Percentiles rank a stretch among this genome's conserved stretches.
These are phyloP conservation scores for Pseudevernia furfuracea DNA, from an alignment of 495 filamentous ascomycete genomes.

Conservation along the genomic window DNA sequence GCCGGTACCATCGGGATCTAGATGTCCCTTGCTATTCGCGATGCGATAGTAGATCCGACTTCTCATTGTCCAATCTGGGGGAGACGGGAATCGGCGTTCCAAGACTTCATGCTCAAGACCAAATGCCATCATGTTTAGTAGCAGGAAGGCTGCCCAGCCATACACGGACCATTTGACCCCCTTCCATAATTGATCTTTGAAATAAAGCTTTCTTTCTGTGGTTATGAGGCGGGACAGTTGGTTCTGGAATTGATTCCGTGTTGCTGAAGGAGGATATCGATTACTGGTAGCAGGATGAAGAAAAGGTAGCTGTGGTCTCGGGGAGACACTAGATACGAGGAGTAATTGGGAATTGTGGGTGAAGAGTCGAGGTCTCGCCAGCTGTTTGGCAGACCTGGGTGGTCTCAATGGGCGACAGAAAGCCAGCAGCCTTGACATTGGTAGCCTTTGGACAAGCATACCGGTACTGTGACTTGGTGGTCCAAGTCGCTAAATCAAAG, in stretches of 20 bases:
- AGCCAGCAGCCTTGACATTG: slow-evolving; percentile 7
- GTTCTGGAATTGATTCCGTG: slow-evolving; percentile 38
- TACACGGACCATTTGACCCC: slow-evolving; percentile 52
- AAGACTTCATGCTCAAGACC: slow-evolving; percentile 59
- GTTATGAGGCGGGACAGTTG: slow-evolving; percentile 63
- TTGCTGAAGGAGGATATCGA: slow-evolving; percentile 33
- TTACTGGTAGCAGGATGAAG: slow-evolving; percentile 48
- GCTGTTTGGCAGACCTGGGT: slow-evolving; percentile 16
- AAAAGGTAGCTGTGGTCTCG: slow-evolving; percentile 75
- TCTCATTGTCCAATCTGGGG: slow-evolving; percentile 62
- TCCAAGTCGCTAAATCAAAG: background rate
- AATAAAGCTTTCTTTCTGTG: slow-evolving; percentile 62
- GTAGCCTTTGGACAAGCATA: slow-evolving; percentile 10
- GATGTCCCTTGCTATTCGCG: slow-evolving; percentile 49
- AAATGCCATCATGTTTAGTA: slow-evolving; percentile 46
- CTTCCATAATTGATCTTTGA: slow-evolving; percentile 55
- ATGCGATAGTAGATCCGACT: slow-evolving; percentile 53
- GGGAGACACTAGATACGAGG: slow-evolving; percentile 40
- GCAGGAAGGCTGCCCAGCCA: slow-evolving; percentile 47
- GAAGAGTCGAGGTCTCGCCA: slow-evolving; percentile 25
- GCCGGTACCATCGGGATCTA: slow-evolving; percentile 40
- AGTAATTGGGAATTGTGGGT: slow-evolving; percentile 35
- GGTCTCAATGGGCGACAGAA: slow-evolving; percentile 13
- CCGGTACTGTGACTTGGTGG: background rate
- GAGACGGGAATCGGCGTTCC: slow-evolving; percentile 66